Evolutionary conservation across 2,329 filamentous ascomycete species (phyloP).

Genomic region (Fusarium austroafricanum): DNA sequence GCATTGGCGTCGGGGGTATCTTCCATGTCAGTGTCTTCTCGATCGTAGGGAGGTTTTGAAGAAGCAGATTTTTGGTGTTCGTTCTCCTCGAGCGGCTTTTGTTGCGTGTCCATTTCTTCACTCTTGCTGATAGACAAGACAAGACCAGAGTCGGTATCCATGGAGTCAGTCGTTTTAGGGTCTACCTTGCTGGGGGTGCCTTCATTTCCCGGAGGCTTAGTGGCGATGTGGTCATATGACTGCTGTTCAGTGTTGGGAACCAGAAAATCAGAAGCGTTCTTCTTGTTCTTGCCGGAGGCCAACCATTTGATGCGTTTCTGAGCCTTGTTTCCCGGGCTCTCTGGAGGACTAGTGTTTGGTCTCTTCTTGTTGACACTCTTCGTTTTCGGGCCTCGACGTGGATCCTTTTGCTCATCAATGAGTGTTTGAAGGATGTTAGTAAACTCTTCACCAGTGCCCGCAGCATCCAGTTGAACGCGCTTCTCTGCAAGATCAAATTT

Average conservation of each 20-base stretch:
- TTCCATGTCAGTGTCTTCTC: conserved; percentile 18
- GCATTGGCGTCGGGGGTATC: not conserved
- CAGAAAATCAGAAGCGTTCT: not conserved
- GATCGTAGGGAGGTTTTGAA: not conserved
- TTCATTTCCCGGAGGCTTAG: not conserved
- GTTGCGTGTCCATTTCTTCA: not conserved
- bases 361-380: conserved; percentile 4
- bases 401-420: conserved; percentile 27
- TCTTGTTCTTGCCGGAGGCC: not conserved
- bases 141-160: conserved; percentile 2
- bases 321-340: conserved; percentile 16
- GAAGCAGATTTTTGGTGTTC: not conserved
- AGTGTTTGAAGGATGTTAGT: conserved; percentile 16
- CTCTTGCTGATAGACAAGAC: not conserved
- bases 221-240: too few relatives aligned
- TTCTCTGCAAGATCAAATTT: conserved; percentile 15
- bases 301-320: conserved; percentile 22
- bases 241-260: not conserved
- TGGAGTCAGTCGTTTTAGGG: not conserved
- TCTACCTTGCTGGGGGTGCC: not conserved
- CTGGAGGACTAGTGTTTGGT: not conserved
- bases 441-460: conserved; percentile 21
- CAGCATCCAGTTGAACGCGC: conserved; percentile 7
- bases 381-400: conserved; percentile 6
- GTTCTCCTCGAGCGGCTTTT: not conserved